Evolutionary conservation across 2,329 filamentous ascomycete species (phyloP).

Genomic region (Chaetomium globosum): DNA sequence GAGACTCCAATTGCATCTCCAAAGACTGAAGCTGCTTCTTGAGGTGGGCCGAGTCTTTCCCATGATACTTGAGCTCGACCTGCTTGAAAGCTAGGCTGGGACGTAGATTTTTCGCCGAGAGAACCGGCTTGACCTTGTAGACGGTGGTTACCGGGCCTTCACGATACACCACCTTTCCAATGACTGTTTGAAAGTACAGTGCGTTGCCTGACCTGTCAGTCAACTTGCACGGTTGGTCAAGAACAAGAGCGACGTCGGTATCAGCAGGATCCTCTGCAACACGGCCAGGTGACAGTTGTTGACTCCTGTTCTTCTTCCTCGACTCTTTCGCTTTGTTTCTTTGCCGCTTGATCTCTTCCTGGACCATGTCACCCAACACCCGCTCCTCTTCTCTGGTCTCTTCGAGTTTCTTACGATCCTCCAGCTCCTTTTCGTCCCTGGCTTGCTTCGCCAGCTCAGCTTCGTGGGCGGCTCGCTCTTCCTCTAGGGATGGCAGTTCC

Average conservation of each 20-base stretch:
- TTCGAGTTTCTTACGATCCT: slow-evolving; percentile 56
- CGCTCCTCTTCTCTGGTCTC: slow-evolving; percentile 70
- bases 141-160: slow-evolving; percentile 68
- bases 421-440: slow-evolving; percentile 56
- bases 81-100: slow-evolving; percentile 76
- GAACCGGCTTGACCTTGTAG: slow-evolving; percentile 71
- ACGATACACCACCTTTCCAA: slow-evolving; percentile 67
- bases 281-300: slow-evolving; percentile 46
- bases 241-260: slow-evolving; percentile 53
- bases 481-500: slow-evolving; percentile 81
- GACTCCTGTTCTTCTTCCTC: slow-evolving; percentile 61
- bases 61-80: slow-evolving; percentile 59
- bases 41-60: slow-evolving; percentile 63
- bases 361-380: slow-evolving; percentile 69
- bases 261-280: slow-evolving; percentile 41
- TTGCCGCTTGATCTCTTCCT: slow-evolving; percentile 71
- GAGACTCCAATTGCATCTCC: slow-evolving; percentile 72
- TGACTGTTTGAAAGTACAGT: slow-evolving; percentile 70
- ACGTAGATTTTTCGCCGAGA: slow-evolving; percentile 56
- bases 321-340: slow-evolving; percentile 65
- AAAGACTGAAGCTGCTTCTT: slow-evolving; percentile 76
- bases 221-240: slow-evolving; percentile 68
- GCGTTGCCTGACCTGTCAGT: slow-evolving; percentile 65
- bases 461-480: slow-evolving; percentile 83
- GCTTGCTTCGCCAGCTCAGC: slow-evolving; percentile 66